Evolutionary conservation across 208 protist genomes (phyloP), one percentile per base, ranked within the genome.

Genomic region (Crithidia bombi): DNA sequence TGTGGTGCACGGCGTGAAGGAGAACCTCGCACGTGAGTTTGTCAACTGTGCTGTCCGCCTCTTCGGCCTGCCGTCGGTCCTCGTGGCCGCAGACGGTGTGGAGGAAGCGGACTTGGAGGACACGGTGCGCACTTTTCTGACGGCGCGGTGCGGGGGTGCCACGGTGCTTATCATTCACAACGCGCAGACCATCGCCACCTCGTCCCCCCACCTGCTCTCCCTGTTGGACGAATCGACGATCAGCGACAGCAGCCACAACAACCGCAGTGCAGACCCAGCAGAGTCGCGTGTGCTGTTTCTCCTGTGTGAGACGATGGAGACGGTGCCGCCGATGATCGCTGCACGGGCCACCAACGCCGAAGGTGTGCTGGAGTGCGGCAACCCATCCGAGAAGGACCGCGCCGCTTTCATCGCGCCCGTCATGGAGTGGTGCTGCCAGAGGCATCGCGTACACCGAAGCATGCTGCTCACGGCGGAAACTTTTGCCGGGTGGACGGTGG

Each of bases 401-500:
- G 56, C 55, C 0, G 38, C 46, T 11, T 83, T 91, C 43, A 21
- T 81, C 1, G 52, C 63, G 3, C 75, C 56, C 19, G 23, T 55
- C 26, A 32, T 89, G 5, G 50, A 64, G 54, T 63, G 62, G 46
- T 35, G 35, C 19, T 78, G 74, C 41, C 50, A 71, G 14, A 56
- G 44, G 0, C 58, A 75, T 23, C 64, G 58, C 23, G 69, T 90
- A 19, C 74, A 83, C 33, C 49, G 49, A 11, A 96, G 90, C 62
- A n/a, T 85, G 21, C 58, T 93, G 11, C 71, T 96, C 15, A 84
- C 87, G 7, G 67, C 79, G 26, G 62, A 66, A 2, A 70, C 84
- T 12, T 50, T 96, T 23, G 86, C 83, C 0, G 73, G 80, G 3
- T 96, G 90, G 88, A 90, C 86, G 17, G 86, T 88, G 9, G 90